Evolutionary conservation across 768 basidiomycete genomes (phyloP).

Genomic region (Suillus decipiens): DNA sequence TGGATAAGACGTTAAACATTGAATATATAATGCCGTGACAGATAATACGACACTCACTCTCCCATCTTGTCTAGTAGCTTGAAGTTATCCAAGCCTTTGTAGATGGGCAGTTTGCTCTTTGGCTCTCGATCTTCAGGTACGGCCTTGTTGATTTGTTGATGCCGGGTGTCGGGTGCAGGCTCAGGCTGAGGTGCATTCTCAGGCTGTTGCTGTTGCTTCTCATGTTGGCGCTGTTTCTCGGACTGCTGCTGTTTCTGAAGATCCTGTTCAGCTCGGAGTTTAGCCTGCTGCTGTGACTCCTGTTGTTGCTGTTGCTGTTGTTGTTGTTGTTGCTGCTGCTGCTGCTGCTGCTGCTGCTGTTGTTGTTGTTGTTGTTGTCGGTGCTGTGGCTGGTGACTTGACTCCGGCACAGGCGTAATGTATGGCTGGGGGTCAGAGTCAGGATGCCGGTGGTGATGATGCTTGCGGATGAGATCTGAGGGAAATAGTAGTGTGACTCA

Average conservation of each 20-base stretch:
- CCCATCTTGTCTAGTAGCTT: slow-evolving; percentile 86
- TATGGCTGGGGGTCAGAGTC: slow-evolving; percentile 34
- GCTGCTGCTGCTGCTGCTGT: slow-evolving; percentile 37
- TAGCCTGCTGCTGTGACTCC: slow-evolving; percentile 36
- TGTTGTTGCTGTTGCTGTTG: slow-evolving; percentile 19
- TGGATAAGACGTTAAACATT: slow-evolving; percentile 34
- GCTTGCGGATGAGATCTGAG: slow-evolving; percentile 73
- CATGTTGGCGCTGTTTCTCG: slow-evolving; percentile 20
- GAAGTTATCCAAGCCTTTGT: slow-evolving; percentile 83
- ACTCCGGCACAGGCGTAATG: slow-evolving; percentile 18
- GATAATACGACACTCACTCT: slow-evolving; percentile 61
- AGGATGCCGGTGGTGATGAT: slow-evolving; percentile 61
- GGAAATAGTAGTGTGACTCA: slow-evolving; percentile 15
- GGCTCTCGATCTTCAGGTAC: slow-evolving; percentile 75
- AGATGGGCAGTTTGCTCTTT: slow-evolving; percentile 78
- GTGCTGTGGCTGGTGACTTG: slow-evolving; percentile 28
- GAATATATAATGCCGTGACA: slow-evolving; percentile 1
- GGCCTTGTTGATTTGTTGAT: slow-evolving; percentile 54
- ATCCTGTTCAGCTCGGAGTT: slow-evolving; percentile 28
- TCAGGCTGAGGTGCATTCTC: slow-evolving; percentile 10
- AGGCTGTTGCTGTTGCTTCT: slow-evolving; percentile 18
- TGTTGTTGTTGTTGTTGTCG: slow-evolving; percentile 33
- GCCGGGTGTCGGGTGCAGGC: slow-evolving; percentile 33
- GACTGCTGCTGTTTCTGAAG: slow-evolving; percentile 24
- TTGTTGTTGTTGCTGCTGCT: slow-evolving; percentile 28